Percentiles rank a stretch among this genome's conserved stretches.
These are phyloP conservation scores for Sugiyamaella qingdaonensis DNA, from an alignment of 805 yeast species.

Conservation along the genomic window DNA sequence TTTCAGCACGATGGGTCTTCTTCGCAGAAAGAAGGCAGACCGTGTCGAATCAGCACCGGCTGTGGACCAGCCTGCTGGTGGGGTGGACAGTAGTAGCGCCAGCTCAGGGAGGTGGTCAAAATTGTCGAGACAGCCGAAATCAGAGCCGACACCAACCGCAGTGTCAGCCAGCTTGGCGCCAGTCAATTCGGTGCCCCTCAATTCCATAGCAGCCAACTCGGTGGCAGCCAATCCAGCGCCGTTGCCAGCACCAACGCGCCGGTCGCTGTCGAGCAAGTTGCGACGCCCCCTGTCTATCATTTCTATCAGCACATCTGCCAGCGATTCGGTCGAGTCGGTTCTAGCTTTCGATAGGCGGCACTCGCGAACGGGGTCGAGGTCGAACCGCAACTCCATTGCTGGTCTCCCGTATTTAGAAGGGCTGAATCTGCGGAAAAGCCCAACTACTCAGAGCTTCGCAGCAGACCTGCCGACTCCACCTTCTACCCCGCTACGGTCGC, in stretches of 20 bases:
- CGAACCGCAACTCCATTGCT: background rate
- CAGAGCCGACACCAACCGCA: too few species aligned
- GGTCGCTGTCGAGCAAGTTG: slow-evolving; percentile 6
- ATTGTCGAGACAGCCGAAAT: too few species aligned
- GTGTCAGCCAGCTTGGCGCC: too few species aligned
- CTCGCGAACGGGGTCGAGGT: background rate
- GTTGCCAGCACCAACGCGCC: background rate
- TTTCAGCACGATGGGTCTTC: background rate
- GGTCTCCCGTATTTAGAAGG: background rate
- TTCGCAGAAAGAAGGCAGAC: background rate
- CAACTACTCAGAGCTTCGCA: background rate
- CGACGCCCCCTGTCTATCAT: slow-evolving; percentile 8
- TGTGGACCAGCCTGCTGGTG: background rate
- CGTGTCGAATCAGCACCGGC: background rate
- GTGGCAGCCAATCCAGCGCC: background rate
- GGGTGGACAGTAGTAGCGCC: background rate
- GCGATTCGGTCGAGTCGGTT: background rate
- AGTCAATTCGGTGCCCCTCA: too few species aligned
- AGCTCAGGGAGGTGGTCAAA: too few species aligned
- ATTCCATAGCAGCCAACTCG: too few species aligned
- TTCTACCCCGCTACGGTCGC: background rate
- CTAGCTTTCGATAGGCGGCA: too few species aligned
- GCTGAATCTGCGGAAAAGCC: background rate
- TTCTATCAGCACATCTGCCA: background rate
- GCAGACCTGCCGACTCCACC: background rate